Evolutionary conservation across 345 rosid genomes (phyloP).

Genomic region (Citrus australasica): DNA sequence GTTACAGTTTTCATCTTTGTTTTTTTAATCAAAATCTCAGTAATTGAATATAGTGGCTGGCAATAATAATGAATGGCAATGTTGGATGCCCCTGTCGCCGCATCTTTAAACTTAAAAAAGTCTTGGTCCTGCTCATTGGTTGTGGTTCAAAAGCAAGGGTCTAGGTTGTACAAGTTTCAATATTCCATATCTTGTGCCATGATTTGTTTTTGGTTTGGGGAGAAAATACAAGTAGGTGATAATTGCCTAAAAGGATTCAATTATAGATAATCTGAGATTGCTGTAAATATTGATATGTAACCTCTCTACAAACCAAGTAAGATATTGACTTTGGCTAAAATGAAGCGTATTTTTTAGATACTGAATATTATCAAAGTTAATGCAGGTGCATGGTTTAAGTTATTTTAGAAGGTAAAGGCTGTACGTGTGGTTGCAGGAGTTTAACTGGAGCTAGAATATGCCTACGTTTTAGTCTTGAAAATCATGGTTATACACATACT

Average conservation of each 20-base stretch:
- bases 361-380: not conserved
- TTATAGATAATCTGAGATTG: not conserved
- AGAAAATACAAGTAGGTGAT: not conserved
- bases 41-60: not conserved
- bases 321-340: not conserved
- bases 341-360: not conserved
- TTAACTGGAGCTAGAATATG: constrained; percentile 2
- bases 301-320: not conserved
- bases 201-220: not conserved
- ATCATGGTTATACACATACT: constrained; percentile 6
- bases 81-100: not conserved
- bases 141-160: not conserved
- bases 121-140: not conserved
- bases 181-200: not conserved
- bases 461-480: constrained; percentile 1
- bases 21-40: not conserved
- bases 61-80: not conserved
- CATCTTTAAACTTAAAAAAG: not conserved
- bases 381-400: not conserved
- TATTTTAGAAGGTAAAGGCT: not conserved
- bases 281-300: not conserved
- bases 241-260: not conserved
- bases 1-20: not conserved
- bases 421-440: not conserved
- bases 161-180: not conserved